Percentiles rank a stretch among this genome's conserved stretches.
Conservation (phyloP, 163 green algal genomes). For the Scenedesmus sp. region DNA sequence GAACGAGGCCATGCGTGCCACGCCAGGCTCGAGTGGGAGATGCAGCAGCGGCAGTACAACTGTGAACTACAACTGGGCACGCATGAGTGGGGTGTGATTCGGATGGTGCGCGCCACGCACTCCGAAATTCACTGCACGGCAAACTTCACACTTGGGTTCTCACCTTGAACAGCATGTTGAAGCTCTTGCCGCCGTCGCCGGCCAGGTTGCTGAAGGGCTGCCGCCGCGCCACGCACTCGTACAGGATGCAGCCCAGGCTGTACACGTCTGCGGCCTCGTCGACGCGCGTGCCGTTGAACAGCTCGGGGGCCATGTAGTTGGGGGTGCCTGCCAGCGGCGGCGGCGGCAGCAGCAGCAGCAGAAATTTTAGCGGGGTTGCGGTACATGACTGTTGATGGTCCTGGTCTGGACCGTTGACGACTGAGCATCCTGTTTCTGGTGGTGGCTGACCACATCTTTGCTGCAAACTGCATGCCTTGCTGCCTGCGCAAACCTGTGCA, state of each 20-base stretch:
- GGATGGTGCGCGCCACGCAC: conserved; percentile 72
- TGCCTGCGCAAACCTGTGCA: too few relatives aligned
- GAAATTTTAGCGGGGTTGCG: too few relatives aligned
- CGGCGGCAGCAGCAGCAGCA: background rate
- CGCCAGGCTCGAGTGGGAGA: too few relatives aligned
- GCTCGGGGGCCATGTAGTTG: conserved; percentile 85
- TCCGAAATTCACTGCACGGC: conserved; percentile 57
- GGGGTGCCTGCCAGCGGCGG: conserved; percentile 50
- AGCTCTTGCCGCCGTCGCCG: conserved; percentile 42
- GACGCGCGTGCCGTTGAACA: conserved; percentile 62
- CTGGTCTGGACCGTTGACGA: too few relatives aligned
- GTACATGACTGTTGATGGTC: too few relatives aligned
- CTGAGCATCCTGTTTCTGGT: too few relatives aligned
- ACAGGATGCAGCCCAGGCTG: conserved; percentile 86
- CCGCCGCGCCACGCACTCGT: conserved; percentile 80
- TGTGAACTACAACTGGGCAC: too few relatives aligned
- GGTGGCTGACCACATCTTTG: too few relatives aligned
- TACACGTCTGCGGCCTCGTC: conserved; percentile 91
- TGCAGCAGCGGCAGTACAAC: too few relatives aligned
- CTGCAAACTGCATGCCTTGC: too few relatives aligned
- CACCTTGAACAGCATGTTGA: conserved; percentile 62
- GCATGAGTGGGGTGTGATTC: too few relatives aligned
- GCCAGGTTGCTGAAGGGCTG: conserved; percentile 76
- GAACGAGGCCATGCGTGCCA: too few relatives aligned
- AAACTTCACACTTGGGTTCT: background rate